Base-by-base conservation (phyloP, 768 basidiomycete genomes). In the Trametopsis cervina region DNA sequence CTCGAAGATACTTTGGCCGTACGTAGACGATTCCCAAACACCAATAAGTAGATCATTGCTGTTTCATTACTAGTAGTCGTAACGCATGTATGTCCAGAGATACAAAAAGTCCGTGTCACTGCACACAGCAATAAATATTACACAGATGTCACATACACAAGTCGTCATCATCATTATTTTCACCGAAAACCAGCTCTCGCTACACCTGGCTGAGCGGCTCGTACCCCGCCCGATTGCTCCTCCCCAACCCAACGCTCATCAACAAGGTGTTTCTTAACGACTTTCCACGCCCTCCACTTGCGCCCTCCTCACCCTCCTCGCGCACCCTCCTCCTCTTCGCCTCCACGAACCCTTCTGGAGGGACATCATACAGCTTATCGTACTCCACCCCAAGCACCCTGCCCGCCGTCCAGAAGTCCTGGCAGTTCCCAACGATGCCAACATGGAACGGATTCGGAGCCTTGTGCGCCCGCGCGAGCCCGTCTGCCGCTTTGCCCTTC, bases 371-470 rank as follows among this genome's bases (percentile, higher is more conserved):
- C 63, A 96, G 63, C 55, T 74, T 71, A 46, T 89, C 88, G 67
- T 96, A 99, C 63, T 94, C 85, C 40, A 99, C 88, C 2, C 89
- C 90, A 21, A 95, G 68, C 65, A 90, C 88, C 51, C 73, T 73
- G 20, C 93, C 90, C 47, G 77, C 77, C 42, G 81, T 80, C 95
- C 95, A 99, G 66, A 99, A 98, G 70, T 99, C 95, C 58, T 77
- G 80, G 64, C 91, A 94, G 61, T 94, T 94, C 48, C 73, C 71
- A 17, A 77, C 66, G 13, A 85, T 40, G 2, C 94, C 94, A 18
- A 88, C 57, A 66, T 96, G 91, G 63, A 98, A 99, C 35, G 95
- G 96, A 66, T 98, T 98, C 44, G 78, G 75, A 29, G 87, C 84
- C 47, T 77, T 82, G 4, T 80, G 72, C 1, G 89, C 84, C 21